Evolutionary conservation across 495 filamentous ascomycete species (phyloP).

Genomic region (Pyrenula massariospora): DNA sequence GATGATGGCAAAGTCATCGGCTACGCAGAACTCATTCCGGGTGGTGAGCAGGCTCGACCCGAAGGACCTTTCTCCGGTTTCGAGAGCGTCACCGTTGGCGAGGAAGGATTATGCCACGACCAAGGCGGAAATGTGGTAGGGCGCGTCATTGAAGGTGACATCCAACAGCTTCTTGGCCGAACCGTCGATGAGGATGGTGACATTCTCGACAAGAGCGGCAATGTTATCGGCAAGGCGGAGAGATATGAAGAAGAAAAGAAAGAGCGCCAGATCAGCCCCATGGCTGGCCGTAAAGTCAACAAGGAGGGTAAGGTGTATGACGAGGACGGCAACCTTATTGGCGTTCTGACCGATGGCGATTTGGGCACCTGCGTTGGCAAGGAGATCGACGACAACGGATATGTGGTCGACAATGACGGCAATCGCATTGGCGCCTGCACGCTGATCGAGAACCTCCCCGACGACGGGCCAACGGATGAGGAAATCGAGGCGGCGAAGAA

Average conservation of each 20-base stretch:
- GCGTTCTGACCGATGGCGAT: conserved; percentile 65
- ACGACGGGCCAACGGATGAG: conserved; percentile 25
- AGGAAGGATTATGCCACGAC: conserved; percentile 62
- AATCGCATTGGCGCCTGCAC: conserved; percentile 72
- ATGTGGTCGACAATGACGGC: conserved; percentile 72
- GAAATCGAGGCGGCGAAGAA: conserved; percentile 42
- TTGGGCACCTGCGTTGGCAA: conserved; percentile 60
- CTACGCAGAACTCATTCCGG: conserved; percentile 64
- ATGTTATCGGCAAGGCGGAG: conserved; percentile 69
- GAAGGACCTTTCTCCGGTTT: conserved; percentile 76
- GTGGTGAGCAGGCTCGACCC: conserved; percentile 53
- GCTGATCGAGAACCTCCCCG: conserved; percentile 61
- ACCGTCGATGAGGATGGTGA: conserved; percentile 76
- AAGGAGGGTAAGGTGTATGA: conserved; percentile 75
- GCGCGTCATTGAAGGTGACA: conserved; percentile 60
- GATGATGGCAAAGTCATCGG: conserved; percentile 73
- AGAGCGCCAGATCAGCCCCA: conserved; percentile 51
- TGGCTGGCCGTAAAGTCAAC: conserved; percentile 69
- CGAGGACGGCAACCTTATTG: conserved; percentile 69
- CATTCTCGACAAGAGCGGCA: conserved; percentile 70
- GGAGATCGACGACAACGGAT: conserved; percentile 76
- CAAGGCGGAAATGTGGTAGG: conserved; percentile 57
- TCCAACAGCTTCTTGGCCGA: conserved; percentile 59
- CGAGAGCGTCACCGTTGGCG: conserved; percentile 56
- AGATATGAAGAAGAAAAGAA: conserved; percentile 72